Conservation (phyloP, 2,329 filamentous ascomycete species). For the Xylariales sp. region DNA sequence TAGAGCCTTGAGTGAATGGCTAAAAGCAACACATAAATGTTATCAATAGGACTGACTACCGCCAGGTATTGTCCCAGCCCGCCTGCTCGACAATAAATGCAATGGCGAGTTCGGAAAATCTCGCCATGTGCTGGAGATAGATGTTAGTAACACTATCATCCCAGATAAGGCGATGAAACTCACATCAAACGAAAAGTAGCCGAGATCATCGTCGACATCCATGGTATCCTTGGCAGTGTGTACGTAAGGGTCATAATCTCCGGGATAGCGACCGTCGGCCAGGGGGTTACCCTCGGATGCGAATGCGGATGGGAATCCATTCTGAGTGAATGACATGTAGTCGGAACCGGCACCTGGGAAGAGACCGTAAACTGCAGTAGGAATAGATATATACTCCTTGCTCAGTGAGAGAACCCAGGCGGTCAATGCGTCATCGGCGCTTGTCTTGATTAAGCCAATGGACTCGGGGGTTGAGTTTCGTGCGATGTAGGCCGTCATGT, state of each 20-base stretch:
- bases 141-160: conserved; percentile 29
- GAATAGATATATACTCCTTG: conserved; percentile 53
- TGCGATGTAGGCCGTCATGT: conserved; percentile 54
- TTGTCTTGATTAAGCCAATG: conserved; percentile 54
- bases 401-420: conserved; percentile 51
- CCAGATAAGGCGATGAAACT: conserved; percentile 31
- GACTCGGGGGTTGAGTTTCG: conserved; percentile 53
- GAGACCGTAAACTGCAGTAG: conserved; percentile 51
- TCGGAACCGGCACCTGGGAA: conserved; percentile 52
- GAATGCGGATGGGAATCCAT: conserved; percentile 55
- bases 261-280: conserved; percentile 34
- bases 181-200: conserved; percentile 54
- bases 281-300: conserved; percentile 54
- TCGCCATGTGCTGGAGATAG: conserved; percentile 52
- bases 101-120: conserved; percentile 55
- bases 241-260: conserved; percentile 53
- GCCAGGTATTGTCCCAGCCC: conserved; percentile 55
- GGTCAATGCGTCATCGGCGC: conserved; percentile 53
- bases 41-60: conserved; percentile 38
- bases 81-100: conserved; percentile 55
- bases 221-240: conserved; percentile 54
- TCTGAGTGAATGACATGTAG: conserved; percentile 55
- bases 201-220: conserved; percentile 53
- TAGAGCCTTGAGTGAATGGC: not conserved
- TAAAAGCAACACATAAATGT: not conserved